A percentile compares a stretch with the other conserved stretches of the same genome.
phyloP scores from a whole-genome alignment of 2,329 filamentous ascomycete genomes.

The Trichoderma koningii region DNA sequence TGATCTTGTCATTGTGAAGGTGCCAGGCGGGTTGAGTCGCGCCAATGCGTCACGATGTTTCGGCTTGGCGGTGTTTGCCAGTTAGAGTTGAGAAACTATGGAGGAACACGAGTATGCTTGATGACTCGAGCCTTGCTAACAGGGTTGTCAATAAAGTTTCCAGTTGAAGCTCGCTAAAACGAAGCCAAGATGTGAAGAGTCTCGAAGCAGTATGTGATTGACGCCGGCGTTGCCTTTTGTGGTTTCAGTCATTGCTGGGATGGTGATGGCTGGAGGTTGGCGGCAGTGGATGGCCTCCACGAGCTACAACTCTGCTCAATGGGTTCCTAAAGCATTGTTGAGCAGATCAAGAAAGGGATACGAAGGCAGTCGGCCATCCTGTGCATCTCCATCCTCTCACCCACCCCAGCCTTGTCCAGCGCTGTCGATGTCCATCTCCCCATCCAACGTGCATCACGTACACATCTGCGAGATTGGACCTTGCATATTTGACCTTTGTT shows the following conservation, averaged over 20 bases:
- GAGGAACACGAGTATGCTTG: neutral
- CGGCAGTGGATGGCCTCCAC: neutral
- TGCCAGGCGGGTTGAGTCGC: conserved; percentile 11
- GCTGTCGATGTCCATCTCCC: neutral
- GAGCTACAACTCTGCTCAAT: neutral
- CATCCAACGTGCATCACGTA: neutral
- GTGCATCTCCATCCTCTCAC: neutral
- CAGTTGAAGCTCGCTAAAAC: neutral
- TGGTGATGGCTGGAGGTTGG: neutral
- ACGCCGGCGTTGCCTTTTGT: neutral
- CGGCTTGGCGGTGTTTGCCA: neutral
- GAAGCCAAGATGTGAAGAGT: neutral
- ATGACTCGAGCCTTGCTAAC: neutral
- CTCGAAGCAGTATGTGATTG: neutral
- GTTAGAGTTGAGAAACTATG: neutral
- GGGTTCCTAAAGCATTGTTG: neutral
- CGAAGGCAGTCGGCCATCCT: neutral
- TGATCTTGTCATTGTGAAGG: neutral
- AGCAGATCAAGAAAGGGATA: neutral
- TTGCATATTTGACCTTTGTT: neutral
- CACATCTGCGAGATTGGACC: neutral
- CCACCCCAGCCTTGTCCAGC: neutral
- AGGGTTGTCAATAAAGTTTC: conserved; percentile 9
- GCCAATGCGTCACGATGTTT: conserved; percentile 15
- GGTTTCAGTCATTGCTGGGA: neutral